These are phyloP conservation scores for Cryptosporidium viatorum DNA, from an alignment of 169 alveolate species.

Conservation along the genomic window DNA sequence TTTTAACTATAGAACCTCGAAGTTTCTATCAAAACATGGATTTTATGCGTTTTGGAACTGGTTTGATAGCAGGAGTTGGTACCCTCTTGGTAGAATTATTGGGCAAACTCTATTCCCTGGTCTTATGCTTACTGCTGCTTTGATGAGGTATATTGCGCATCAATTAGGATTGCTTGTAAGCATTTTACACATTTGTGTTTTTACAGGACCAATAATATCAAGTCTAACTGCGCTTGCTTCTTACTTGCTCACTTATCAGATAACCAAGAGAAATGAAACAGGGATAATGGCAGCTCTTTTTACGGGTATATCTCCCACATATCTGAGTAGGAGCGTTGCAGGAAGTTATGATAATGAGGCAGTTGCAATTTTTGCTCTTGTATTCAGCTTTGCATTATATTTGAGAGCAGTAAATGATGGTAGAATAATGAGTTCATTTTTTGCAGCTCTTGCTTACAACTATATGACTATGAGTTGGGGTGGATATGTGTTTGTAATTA, in stretches of 20 bases:
- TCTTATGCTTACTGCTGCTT: conserved; percentile 94
- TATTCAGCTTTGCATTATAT: conserved; percentile 93
- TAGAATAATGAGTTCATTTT: conserved; percentile 84
- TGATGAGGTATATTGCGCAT: conserved; percentile 81
- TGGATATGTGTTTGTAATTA: conserved; percentile 97
- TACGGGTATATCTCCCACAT: conserved; percentile 96
- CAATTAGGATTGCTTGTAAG: conserved; percentile 88
- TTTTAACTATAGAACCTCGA: conserved; percentile 97
- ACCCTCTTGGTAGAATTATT: conserved; percentile 97
- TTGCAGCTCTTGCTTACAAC: conserved; percentile 84
- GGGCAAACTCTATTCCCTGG: conserved; percentile 99
- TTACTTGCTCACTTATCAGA: conserved; percentile 87
- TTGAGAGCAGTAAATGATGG: conserved; percentile 94
- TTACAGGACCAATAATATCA: conserved; percentile 96
- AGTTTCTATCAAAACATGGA: conserved; percentile 92
- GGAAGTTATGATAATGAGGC: conserved; percentile 99
- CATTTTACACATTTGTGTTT: conserved; percentile 94
- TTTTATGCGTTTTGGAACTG: conserved; percentile 96
- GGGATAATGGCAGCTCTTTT: conserved; percentile 96
- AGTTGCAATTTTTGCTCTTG: conserved; percentile 95
- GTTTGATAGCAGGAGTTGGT: conserved; percentile 96
- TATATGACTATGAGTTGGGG: conserved; percentile 99
- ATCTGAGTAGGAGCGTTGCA: conserved; percentile 94
- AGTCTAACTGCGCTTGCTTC: conserved; percentile 94
- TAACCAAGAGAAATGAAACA: conserved; percentile 92